These are phyloP conservation scores for Acer negundo DNA, from an alignment of 345 rosid genomes.

Conservation along the genomic window DNA sequence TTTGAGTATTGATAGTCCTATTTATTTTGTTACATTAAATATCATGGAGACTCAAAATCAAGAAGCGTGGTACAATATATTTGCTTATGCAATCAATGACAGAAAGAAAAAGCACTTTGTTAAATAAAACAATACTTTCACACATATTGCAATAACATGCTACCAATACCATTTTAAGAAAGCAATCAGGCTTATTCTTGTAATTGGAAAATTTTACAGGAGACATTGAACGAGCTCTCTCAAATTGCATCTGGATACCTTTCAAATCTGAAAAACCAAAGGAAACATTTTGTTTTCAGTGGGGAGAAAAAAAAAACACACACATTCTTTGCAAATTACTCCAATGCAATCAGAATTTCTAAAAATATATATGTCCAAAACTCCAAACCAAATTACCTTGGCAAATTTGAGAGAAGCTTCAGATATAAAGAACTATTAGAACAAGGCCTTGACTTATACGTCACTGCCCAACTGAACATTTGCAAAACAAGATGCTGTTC, in stretches of 20 bases:
- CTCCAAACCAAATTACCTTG: background rate
- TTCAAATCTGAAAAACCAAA: slow-evolving; percentile 44
- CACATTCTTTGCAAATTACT: slow-evolving; percentile 1
- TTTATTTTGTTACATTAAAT: background rate
- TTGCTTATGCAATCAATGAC: background rate
- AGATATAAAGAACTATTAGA: background rate
- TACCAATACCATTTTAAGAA: slow-evolving; percentile 76
- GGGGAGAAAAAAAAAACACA: background rate
- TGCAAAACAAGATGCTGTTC: background rate
- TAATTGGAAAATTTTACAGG: slow-evolving; percentile 57
- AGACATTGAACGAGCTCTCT: slow-evolving; percentile 69
- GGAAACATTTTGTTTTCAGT: slow-evolving; percentile 9
- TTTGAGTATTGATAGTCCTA: background rate
- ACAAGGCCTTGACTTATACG: background rate
- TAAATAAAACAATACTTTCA: background rate
- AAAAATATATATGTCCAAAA: background rate
- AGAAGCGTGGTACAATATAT: background rate
- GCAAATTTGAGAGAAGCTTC: slow-evolving; percentile 1
- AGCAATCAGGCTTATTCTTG: slow-evolving; percentile 66
- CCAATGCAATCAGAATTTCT: background rate
- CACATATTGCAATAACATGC: slow-evolving; percentile 5
- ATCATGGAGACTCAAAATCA: background rate
- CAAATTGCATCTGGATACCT: slow-evolving; percentile 41
- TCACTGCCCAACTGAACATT: slow-evolving; percentile 9
- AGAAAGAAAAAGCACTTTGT: background rate